Evolutionary conservation across 169 alveolate genomes (phyloP), one percentile per base, ranked within the genome.

Genomic region (Plasmodium gonderi): DNA sequence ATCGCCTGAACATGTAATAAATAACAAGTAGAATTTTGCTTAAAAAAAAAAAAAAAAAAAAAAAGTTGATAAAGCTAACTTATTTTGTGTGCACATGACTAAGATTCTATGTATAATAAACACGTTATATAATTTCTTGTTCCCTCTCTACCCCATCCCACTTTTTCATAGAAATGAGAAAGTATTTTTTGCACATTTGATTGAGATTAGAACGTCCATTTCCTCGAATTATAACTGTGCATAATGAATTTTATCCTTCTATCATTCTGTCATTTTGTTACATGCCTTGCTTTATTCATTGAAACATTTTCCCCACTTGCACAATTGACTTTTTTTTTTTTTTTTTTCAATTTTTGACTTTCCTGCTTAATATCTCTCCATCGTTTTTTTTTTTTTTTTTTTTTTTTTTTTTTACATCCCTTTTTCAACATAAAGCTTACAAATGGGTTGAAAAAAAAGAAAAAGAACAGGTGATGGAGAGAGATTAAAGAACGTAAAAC

Each of bases 1-100:
- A 31, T 33, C 31, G 54, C 54, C 80, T 40, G 80, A 74, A 74
- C 65, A 47, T 17, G 80, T 74, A 33, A 74, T 74, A 74, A 20
- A 9, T 33, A 54, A 36, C 20, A 3, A 17, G 14, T 74, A 20
- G 49, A 17, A 29, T n/a, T 33, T 31, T 29, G 79, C 29, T 7
- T n/a, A 68, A 68, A 68, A 68, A 33, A 33, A 33, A 74, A 74
- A 74, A 74, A 74, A 40, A 74, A 74, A 69, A 69, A 74, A 74
- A 74, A 40, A 33, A 36, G 26, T 1, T 9, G 9, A 74, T 17
- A 33, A 40, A 74, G 80, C 64, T 74, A 74, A 42, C 26, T 26
- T 26, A 74, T n/a, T 74, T 40, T 33, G 64, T 31, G 23, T 31
- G 23, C 69, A 54, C 33, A 17, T 31, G n/a, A n/a, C n/a, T n/a